phyloP scores from a whole-genome alignment of 345 rosid species.

The Moricandia moricandioides region DNA sequence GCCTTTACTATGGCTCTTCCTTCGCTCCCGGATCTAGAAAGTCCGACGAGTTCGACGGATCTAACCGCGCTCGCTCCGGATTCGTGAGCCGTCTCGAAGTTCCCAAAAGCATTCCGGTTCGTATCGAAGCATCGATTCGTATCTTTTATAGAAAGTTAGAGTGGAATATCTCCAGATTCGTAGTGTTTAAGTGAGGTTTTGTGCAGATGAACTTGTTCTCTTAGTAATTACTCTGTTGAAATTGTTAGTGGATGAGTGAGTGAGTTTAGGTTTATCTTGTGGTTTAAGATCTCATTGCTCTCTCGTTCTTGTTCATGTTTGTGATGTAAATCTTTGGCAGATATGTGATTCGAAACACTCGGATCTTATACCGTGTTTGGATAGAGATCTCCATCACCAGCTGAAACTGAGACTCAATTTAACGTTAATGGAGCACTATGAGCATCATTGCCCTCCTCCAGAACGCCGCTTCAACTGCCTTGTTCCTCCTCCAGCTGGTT shows the following conservation, averaged over 20 bases:
- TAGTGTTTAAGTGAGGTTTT: not conserved
- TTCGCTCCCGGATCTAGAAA: slow-evolving; percentile 68
- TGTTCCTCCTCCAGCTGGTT: slow-evolving; percentile 82
- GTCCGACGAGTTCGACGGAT: slow-evolving; percentile 45
- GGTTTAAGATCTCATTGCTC: not conserved
- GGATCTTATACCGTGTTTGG: slow-evolving; percentile 92
- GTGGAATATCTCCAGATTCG: not conserved
- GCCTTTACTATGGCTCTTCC: slow-evolving; percentile 73
- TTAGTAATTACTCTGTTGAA: not conserved
- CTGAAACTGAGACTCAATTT: slow-evolving; percentile 71
- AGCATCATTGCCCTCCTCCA: slow-evolving; percentile 84
- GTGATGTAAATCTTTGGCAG: slow-evolving; percentile 34
- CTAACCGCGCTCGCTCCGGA: slow-evolving; percentile 43
- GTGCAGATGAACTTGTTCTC: not conserved
- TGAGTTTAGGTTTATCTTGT: not conserved
- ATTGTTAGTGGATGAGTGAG: slow-evolving; percentile 6
- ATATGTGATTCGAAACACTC: slow-evolving; percentile 75
- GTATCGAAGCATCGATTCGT: slow-evolving; percentile 11
- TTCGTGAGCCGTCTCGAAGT: slow-evolving; percentile 35
- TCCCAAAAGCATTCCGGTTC: slow-evolving; percentile 70
- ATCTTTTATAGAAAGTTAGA: not conserved
- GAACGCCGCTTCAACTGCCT: slow-evolving; percentile 87
- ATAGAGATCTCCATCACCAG: slow-evolving; percentile 78
- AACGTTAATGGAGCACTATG: slow-evolving; percentile 93
- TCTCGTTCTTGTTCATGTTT: not conserved